phyloP scores from a whole-genome alignment of 768 basidiomycete species.

The Lactarius sanguifluus region DNA sequence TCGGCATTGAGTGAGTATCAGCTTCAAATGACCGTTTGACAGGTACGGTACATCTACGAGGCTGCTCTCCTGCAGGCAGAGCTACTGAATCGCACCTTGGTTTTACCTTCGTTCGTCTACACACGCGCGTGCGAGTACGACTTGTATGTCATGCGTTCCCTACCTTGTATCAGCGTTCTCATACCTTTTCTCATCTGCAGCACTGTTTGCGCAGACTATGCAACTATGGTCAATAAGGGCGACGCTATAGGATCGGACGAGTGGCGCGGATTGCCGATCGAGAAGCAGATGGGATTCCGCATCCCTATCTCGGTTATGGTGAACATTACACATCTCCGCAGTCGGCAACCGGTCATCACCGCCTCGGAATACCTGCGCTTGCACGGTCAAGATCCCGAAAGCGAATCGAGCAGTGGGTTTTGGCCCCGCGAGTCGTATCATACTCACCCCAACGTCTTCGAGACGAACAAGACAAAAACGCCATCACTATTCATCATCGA shows the following conservation, averaged over 20 bases:
- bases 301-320: conserved; percentile 42
- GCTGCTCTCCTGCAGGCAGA: conserved; percentile 45
- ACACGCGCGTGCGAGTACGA: conserved; percentile 47
- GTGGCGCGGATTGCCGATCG: conserved; percentile 42
- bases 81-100: conserved; percentile 44
- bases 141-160: conserved; percentile 32
- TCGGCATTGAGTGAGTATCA: too few relatives aligned
- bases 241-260: conserved; percentile 44
- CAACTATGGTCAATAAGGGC: conserved; percentile 46
- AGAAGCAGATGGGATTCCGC: conserved; percentile 39
- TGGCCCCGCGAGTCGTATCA: conserved; percentile 42
- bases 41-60: conserved; percentile 53
- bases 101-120: conserved; percentile 48
- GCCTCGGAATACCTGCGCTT: conserved; percentile 45
- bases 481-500: conserved; percentile 40
- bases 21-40: conserved; percentile 13
- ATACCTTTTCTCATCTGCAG: conserved; percentile 26
- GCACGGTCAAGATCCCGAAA: conserved; percentile 38
- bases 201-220: conserved; percentile 41
- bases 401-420: conserved; percentile 41
- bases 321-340: conserved; percentile 43
- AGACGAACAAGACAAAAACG: conserved; percentile 23
- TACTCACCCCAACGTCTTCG: conserved; percentile 33
- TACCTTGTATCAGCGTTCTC: conserved; percentile 12
- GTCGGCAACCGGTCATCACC: conserved; percentile 41